phyloP scores from a whole-genome alignment of 768 basidiomycete species.

The Cystofilobasidium bisporidii region DNA sequence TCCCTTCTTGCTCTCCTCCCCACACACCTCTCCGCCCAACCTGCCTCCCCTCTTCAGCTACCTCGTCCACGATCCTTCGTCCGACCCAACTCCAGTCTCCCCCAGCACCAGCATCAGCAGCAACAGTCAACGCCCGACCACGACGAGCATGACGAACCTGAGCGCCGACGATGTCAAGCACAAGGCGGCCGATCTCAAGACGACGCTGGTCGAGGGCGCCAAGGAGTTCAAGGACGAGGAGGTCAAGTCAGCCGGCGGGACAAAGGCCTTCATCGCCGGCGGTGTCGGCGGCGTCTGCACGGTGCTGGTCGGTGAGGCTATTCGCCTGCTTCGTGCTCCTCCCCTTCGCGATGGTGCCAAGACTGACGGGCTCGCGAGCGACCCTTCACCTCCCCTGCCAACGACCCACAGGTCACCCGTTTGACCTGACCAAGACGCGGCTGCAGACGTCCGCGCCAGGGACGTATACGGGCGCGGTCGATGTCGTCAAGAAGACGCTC shows the following conservation, averaged over 20 bases:
- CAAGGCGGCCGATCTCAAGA: slow-evolving; percentile 9
- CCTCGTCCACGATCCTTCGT: slow-evolving; percentile 11
- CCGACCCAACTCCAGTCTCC: slow-evolving; percentile 6
- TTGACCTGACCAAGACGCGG: slow-evolving; percentile 71
- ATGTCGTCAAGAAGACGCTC: slow-evolving; percentile 82
- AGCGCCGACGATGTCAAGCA: not conserved
- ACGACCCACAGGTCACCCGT: slow-evolving; percentile 84
- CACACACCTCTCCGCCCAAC: slow-evolving; percentile 1
- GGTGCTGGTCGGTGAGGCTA: slow-evolving; percentile 75
- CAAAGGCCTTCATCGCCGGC: slow-evolving; percentile 85
- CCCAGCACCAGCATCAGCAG: not conserved
- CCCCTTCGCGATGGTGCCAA: too few relatives aligned
- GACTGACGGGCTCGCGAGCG: not conserved
- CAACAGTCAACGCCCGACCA: slow-evolving; percentile 2
- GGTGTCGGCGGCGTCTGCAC: slow-evolving; percentile 82
- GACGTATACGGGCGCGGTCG: slow-evolving; percentile 78
- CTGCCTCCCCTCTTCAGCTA: slow-evolving; percentile 25
- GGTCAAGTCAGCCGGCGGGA: slow-evolving; percentile 10
- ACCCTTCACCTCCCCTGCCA: too few relatives aligned
- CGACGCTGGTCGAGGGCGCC: slow-evolving; percentile 16
- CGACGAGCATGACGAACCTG: not conserved
- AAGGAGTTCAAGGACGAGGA: slow-evolving; percentile 25
- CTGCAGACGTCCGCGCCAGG: slow-evolving; percentile 86
- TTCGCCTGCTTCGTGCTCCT: not conserved
- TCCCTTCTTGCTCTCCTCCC: not conserved